Evolutionary conservation across 2,329 filamentous ascomycete species (phyloP).

Genomic region (Exutisphaerella laricina): DNA sequence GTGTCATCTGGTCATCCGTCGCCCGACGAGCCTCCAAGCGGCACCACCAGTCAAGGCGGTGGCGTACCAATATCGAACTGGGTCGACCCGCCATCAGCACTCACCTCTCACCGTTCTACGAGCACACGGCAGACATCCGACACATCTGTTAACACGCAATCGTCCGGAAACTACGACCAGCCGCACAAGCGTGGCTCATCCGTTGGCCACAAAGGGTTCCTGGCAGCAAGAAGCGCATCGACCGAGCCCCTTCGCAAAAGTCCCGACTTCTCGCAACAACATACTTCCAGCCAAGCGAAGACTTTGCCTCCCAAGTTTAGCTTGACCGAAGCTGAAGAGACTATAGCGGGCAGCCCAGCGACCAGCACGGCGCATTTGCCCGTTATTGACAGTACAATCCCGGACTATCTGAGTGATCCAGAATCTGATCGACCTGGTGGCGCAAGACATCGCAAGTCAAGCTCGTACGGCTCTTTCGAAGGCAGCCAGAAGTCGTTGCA

Average conservation of each 20-base stretch:
- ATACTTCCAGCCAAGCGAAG: not conserved
- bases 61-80: conserved; percentile 19
- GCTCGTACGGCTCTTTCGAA: conserved; percentile 26
- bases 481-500: conserved; percentile 19
- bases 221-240: conserved; percentile 25
- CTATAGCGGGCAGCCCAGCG: not conserved
- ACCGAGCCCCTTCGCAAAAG: conserved; percentile 7
- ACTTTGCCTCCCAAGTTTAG: conserved; percentile 15
- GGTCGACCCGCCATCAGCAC: conserved; percentile 15
- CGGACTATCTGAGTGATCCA: conserved; percentile 26
- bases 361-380: conserved; percentile 16
- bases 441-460: conserved; percentile 25
- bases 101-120: conserved; percentile 8
- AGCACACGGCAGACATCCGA: conserved; percentile 5
- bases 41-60: conserved; percentile 12
- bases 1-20: conserved; percentile 9
- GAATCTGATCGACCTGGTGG: conserved; percentile 20
- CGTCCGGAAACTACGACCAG: not conserved
- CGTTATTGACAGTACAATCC: conserved; percentile 16
- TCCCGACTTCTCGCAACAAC: not conserved
- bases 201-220: conserved; percentile 31
- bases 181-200: conserved; percentile 23
- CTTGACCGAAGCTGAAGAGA: conserved; percentile 10
- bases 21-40: conserved; percentile 11
- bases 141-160: not conserved